Evolutionary conservation across 345 rosid genomes (phyloP).

Genomic region (Dipteronia sinensis): DNA sequence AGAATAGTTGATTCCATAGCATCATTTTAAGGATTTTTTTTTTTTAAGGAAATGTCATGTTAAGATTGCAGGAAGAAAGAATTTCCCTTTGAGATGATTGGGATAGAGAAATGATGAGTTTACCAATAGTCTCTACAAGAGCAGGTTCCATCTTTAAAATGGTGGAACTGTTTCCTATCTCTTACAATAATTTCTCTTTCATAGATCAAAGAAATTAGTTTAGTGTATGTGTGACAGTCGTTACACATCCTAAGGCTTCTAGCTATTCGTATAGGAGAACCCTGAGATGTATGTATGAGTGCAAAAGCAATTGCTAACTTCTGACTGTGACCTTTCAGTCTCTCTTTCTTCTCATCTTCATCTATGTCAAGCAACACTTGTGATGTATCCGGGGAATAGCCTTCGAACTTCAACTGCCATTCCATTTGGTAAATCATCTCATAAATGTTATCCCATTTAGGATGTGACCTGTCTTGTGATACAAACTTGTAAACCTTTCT

Average conservation of each 20-base stretch:
- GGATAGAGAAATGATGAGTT: conserved; percentile 26
- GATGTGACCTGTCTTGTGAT: conserved; percentile 56
- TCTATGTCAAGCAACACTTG: conserved; percentile 56
- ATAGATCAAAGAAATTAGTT: conserved; percentile 59
- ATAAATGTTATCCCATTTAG: conserved; percentile 36
- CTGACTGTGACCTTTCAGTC: conserved; percentile 72
- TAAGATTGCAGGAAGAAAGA: conserved; percentile 2
- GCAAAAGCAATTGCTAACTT: conserved; percentile 78
- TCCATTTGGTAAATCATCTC: conserved; percentile 83
- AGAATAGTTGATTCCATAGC: neutral
- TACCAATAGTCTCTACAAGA: conserved; percentile 77
- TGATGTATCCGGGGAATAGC: conserved; percentile 57
- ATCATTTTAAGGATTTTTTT: neutral
- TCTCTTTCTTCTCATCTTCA: conserved; percentile 65
- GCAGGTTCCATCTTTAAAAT: conserved; percentile 74
- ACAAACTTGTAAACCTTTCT: conserved; percentile 54
- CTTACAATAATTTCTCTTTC: conserved; percentile 62
- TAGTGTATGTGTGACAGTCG: conserved; percentile 77
- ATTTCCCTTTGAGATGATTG: neutral
- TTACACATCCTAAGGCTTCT: conserved; percentile 76
- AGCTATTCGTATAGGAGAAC: conserved; percentile 55
- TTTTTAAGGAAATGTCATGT: too few relatives aligned
- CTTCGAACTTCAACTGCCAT: conserved; percentile 84
- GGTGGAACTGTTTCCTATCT: conserved; percentile 70
- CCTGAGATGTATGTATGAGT: conserved; percentile 53